A percentile compares a stretch with the other conserved stretches of the same genome.
phyloP scores from a whole-genome alignment of 345 rosid genomes.

The Eucalyptus rudis region DNA sequence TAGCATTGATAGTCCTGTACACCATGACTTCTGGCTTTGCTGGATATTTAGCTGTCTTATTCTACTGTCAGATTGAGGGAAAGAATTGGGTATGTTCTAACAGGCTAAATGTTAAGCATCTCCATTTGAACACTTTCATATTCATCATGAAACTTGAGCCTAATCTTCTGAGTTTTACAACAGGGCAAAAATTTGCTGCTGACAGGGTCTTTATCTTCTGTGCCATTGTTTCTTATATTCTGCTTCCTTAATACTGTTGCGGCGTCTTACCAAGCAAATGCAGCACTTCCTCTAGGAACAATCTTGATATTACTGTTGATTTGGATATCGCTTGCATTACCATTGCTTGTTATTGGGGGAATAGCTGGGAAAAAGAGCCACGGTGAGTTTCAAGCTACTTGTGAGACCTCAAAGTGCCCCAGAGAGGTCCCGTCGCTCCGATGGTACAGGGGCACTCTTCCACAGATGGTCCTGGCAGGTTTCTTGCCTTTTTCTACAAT shows the following conservation, averaged over 20 bases:
- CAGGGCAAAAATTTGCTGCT: slow-evolving; percentile 75
- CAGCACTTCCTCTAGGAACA: slow-evolving; percentile 73
- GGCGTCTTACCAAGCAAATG: slow-evolving; percentile 59
- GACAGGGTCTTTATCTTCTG: slow-evolving; percentile 72
- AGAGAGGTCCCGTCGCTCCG: slow-evolving; percentile 71
- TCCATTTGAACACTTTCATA: neutral
- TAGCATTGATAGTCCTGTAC: slow-evolving; percentile 67
- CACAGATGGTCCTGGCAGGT: slow-evolving; percentile 52
- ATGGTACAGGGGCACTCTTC: slow-evolving; percentile 73
- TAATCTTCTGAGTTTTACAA: neutral
- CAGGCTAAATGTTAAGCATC: neutral
- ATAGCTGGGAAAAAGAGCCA: slow-evolving; percentile 81
- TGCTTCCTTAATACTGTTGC: slow-evolving; percentile 79
- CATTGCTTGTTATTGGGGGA: slow-evolving; percentile 79
- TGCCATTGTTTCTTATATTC: slow-evolving; percentile 69
- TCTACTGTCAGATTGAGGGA: slow-evolving; percentile 89
- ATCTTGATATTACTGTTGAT: slow-evolving; percentile 66
- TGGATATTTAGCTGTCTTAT: slow-evolving; percentile 66
- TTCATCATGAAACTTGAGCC: neutral
- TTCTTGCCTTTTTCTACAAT: neutral
- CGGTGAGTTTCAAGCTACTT: slow-evolving; percentile 69
- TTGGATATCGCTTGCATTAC: slow-evolving; percentile 68
- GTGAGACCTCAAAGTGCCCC: slow-evolving; percentile 77
- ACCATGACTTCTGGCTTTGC: slow-evolving; percentile 84
- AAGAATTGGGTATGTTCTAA: slow-evolving; percentile 57